Evolutionary conservation across 106 monocot genomes (phyloP), one percentile per base, ranked within the genome.

Genomic region (Dioscorea dumetorum): DNA sequence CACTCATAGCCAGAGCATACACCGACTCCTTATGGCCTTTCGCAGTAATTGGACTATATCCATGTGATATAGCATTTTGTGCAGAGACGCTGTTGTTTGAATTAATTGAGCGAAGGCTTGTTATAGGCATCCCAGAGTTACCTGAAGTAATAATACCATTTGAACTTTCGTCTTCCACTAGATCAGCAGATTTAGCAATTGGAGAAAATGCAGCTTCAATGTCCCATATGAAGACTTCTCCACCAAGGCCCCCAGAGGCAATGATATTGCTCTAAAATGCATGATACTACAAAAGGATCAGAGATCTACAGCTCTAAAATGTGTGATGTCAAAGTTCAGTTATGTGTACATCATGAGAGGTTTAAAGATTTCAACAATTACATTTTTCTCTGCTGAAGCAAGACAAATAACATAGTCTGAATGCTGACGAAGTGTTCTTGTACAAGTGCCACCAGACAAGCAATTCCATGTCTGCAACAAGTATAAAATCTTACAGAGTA

Each of bases 221-320:
- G 73, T 99, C 97, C 97, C 97, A 99, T 73, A 99, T 83, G 73
- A 93, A 93, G 51, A 99, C 97, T 69, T 99, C 97, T 49, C 97
- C 97, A 72, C 92, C 92, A 70, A 99, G 89, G 17, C 89, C 97
- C 32, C 90, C 97, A 35, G 97, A 99, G 56, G 97, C 89, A 76
- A 99, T 81, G 72, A 93, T 83, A 83, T 99, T 99, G 78, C 80
- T 87, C 97, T 99, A 82, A 76, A 81, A 79, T 76, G 22, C 52
- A 87, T 21, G 33, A 10, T 41, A 58, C 70, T 83, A 87, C 33
- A 77, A 57, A 74, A 73, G 57, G 19, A 80, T 83, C 58, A 83
- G 76, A 70, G 14, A 67, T 71, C 10, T 41, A 41, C n/a, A 60
- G 41, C 41, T 41, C 41, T 10, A 41, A 41, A 41, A 41, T 6